These are phyloP conservation scores for Fusarium sp. DNA, from an alignment of 2,329 filamentous ascomycete species.

Conservation along the genomic window DNA sequence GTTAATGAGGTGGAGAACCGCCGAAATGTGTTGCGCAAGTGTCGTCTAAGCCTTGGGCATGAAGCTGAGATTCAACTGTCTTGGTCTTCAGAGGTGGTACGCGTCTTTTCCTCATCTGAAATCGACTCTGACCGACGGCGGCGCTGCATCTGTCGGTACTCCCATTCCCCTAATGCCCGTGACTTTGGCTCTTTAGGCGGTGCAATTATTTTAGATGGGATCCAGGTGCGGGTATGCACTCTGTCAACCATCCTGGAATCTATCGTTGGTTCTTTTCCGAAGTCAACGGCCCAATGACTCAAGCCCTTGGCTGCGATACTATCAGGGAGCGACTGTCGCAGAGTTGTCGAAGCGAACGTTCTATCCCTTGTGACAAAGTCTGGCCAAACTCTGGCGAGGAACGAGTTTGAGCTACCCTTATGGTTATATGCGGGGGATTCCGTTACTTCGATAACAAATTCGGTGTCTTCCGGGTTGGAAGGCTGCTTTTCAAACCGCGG, in stretches of 20 bases:
- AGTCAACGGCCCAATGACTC: constrained; percentile 57
- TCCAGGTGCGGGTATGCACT: constrained; percentile 24
- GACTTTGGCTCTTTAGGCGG: background rate
- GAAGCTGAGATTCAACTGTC: constrained; percentile 10
- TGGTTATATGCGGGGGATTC: constrained; percentile 57
- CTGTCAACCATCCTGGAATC: constrained; percentile 29
- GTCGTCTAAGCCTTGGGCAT: constrained; percentile 29
- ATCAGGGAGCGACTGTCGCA: constrained; percentile 56
- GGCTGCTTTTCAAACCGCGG: constrained; percentile 2
- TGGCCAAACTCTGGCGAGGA: constrained; percentile 60
- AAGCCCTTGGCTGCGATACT: constrained; percentile 56
- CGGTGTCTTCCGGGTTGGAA: constrained; percentile 40
- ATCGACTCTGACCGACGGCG: background rate
- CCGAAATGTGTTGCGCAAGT: constrained; percentile 37
- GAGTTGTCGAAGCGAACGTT: constrained; percentile 54
- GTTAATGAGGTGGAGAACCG: constrained; percentile 31
- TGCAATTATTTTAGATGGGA: constrained; percentile 30
- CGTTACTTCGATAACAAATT: constrained; percentile 59
- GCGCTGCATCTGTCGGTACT: background rate
- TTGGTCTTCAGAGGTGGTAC: constrained; percentile 19
- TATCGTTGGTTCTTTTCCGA: constrained; percentile 32
- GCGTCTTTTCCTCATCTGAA: constrained; percentile 1
- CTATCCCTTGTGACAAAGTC: constrained; percentile 46
- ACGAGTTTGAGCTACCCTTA: constrained; percentile 52
- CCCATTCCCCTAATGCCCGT: background rate